These are phyloP conservation scores for Suillus spraguei DNA, from an alignment of 768 basidiomycete genomes.

Conservation along the genomic window DNA sequence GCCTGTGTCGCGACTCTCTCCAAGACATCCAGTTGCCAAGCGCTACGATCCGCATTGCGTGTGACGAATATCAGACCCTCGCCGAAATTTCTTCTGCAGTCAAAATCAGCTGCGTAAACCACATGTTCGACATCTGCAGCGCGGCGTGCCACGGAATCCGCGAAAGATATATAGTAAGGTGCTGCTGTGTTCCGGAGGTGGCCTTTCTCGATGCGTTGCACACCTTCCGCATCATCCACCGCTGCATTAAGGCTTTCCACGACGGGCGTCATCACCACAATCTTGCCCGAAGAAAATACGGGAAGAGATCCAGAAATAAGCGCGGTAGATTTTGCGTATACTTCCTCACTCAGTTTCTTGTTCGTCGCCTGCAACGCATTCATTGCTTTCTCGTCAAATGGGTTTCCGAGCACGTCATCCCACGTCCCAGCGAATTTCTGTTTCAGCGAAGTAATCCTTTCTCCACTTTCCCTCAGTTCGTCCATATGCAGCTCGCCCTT, in stretches of 20 bases:
- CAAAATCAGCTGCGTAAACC: conserved; percentile 40
- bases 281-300: conserved; percentile 30
- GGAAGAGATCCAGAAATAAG: conserved; percentile 44
- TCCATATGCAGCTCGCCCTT: conserved; percentile 43
- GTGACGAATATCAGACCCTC: conserved; percentile 49
- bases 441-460: conserved; percentile 54
- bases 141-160: conserved; percentile 37
- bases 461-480: conserved; percentile 43
- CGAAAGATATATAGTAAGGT: conserved; percentile 55
- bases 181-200: conserved; percentile 58
- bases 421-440: conserved; percentile 49
- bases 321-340: conserved; percentile 51
- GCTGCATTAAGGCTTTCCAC: conserved; percentile 62
- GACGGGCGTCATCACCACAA: conserved; percentile 57
- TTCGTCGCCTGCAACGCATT: conserved; percentile 41
- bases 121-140: conserved; percentile 41
- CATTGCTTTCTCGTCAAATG: conserved; percentile 28
- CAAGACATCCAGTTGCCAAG: conserved; percentile 55
- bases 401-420: conserved; percentile 36
- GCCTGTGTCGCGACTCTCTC: conserved; percentile 25
- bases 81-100: conserved; percentile 3
- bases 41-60: conserved; percentile 53
- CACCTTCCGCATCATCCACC: conserved; percentile 57
- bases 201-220: conserved; percentile 44
- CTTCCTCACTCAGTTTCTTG: conserved; percentile 42